Evolutionary conservation across 768 basidiomycete species (phyloP).

Genomic region (Lyophyllum shimeji): DNA sequence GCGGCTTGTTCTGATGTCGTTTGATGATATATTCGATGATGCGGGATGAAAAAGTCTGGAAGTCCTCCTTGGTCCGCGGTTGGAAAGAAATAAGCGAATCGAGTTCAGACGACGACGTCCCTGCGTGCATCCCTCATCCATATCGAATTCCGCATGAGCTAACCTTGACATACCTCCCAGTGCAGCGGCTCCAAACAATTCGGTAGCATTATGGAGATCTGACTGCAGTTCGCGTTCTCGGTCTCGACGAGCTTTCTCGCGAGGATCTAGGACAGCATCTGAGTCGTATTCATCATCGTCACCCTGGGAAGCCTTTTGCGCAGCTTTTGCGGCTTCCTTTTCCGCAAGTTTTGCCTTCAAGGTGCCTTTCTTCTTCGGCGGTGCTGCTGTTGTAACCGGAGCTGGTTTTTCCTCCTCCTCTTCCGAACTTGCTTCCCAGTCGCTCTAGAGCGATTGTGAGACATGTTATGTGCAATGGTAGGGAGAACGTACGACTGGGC

Average conservation of each 20-base stretch:
- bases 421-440: slow-evolving; percentile 92
- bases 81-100: slow-evolving; percentile 73
- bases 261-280: slow-evolving; percentile 76
- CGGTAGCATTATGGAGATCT: slow-evolving; percentile 83
- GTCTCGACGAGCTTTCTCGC: slow-evolving; percentile 74
- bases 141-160: not conserved
- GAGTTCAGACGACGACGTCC: slow-evolving; percentile 66
- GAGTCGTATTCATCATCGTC: slow-evolving; percentile 60
- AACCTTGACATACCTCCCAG: slow-evolving; percentile 51
- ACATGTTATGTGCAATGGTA: slow-evolving; percentile 3
- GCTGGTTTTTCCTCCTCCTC: slow-evolving; percentile 60
- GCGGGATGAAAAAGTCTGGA: slow-evolving; percentile 66
- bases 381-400: slow-evolving; percentile 49
- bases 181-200: slow-evolving; percentile 72
- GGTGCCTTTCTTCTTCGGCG: slow-evolving; percentile 90
- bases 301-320: slow-evolving; percentile 39
- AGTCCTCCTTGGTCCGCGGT: slow-evolving; percentile 90
- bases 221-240: slow-evolving; percentile 82
- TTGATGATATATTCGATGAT: slow-evolving; percentile 78
- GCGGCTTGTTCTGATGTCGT: slow-evolving; percentile 77
- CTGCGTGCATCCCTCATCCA: slow-evolving; percentile 30
- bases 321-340: slow-evolving; percentile 78
- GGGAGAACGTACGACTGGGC: slow-evolving; percentile 61
- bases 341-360: slow-evolving; percentile 91
- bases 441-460: slow-evolving; percentile 56